Evolutionary conservation across 2,329 filamentous ascomycete genomes (phyloP).

Genomic region (Apiospora saccharicola): DNA sequence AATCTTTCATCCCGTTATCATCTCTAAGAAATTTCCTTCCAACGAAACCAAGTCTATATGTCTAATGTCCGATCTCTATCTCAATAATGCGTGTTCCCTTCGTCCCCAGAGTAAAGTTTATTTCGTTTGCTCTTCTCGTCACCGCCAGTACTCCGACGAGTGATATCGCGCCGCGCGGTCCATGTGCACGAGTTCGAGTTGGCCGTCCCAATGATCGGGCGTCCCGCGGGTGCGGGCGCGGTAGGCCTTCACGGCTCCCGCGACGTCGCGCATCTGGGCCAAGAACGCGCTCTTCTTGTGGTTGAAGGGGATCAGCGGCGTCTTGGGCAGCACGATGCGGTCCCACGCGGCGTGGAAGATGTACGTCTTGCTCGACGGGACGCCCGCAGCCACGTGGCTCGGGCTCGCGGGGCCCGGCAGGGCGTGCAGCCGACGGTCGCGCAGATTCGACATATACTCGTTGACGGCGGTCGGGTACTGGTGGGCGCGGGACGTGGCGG

Average conservation of each 20-base stretch:
- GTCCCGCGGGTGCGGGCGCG: conserved; percentile 38
- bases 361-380: conserved; percentile 49
- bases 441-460: conserved; percentile 56
- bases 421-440: conserved; percentile 45
- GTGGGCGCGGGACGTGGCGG: conserved; percentile 35
- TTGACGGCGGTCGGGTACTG: conserved; percentile 48
- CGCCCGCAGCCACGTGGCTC: conserved; percentile 58
- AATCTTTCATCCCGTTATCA: not conserved
- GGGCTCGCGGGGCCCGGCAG: conserved; percentile 55
- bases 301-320: conserved; percentile 28
- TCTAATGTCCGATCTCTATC: conserved; percentile 7
- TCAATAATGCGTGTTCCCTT: not conserved
- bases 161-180: conserved; percentile 32
- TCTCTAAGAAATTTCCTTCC: not conserved
- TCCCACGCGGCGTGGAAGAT: conserved; percentile 63
- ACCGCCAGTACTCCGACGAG: conserved; percentile 37
- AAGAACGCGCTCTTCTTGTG: conserved; percentile 27
- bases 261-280: conserved; percentile 38
- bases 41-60: conserved; percentile 4
- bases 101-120: not conserved
- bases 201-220: conserved; percentile 40
- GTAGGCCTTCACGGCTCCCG: conserved; percentile 40
- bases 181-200: conserved; percentile 39
- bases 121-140: not conserved
- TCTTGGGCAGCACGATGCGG: conserved; percentile 50